phyloP scores from a whole-genome alignment of 345 rosid genomes.

The Eucalyptus fibrosa region DNA sequence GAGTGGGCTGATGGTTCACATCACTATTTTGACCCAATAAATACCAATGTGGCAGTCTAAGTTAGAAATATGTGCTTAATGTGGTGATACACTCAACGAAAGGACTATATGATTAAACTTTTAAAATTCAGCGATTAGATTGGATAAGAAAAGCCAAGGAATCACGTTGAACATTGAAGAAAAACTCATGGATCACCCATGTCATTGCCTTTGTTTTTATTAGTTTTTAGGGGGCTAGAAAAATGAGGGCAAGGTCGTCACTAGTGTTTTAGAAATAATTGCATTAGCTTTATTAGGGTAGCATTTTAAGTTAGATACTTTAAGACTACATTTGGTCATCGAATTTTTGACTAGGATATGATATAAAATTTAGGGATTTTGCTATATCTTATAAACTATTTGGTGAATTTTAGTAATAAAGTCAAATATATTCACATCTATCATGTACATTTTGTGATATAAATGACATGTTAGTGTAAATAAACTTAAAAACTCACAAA shows the following conservation, averaged over 20 bases:
- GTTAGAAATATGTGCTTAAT: neutral
- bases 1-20: neutral
- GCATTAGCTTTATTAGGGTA: neutral
- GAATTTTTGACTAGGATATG: too few species aligned
- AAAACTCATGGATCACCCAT: neutral
- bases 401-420: too few species aligned
- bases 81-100: accelerated
- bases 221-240: neutral
- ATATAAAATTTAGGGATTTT: too few species aligned
- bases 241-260: neutral
- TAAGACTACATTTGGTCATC: accelerated
- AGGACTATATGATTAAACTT: neutral
- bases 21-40: neutral
- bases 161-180: neutral
- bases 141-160: neutral
- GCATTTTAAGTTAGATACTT: neutral
- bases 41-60: neutral
- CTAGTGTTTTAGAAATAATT: neutral
- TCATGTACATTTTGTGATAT: too few species aligned
- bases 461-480: too few species aligned
- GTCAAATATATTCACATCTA: too few species aligned
- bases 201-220: neutral
- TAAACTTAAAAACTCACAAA: too few species aligned
- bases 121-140: neutral
- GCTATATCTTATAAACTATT: accelerated